These are phyloP conservation scores for Rickenella mellea DNA, from an alignment of 768 basidiomycete species.

Conservation along the genomic window DNA sequence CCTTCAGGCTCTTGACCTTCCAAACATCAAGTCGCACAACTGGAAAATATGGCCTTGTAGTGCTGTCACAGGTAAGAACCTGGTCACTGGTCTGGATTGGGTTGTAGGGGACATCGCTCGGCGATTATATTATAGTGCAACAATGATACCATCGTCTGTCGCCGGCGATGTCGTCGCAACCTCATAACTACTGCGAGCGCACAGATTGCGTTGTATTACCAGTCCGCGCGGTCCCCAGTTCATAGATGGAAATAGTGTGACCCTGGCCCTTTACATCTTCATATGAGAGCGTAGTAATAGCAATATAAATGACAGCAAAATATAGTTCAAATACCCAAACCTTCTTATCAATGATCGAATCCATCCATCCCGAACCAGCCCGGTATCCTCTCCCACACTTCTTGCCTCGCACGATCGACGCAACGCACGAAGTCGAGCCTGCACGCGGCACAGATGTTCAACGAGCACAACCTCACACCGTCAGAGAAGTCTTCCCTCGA, in stretches of 20 bases:
- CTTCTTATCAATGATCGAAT: too few species aligned
- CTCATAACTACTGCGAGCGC: too few species aligned
- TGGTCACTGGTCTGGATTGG: constrained; percentile 86
- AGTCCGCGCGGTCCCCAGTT: too few species aligned
- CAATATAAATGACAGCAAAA: too few species aligned
- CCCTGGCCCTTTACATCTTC: too few species aligned
- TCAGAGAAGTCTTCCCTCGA: constrained; percentile 61
- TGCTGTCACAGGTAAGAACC: constrained; percentile 80
- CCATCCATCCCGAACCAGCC: constrained; percentile 49
- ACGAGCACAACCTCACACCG: constrained; percentile 40
- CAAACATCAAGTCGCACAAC: constrained; percentile 74
- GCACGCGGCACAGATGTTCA: constrained; percentile 44
- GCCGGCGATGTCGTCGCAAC: too few species aligned
- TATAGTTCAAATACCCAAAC: too few species aligned
- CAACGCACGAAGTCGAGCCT: constrained; percentile 36
- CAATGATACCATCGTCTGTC: too few species aligned
- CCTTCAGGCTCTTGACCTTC: constrained; percentile 68
- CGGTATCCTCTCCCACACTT: constrained; percentile 54
- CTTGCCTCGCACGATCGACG: constrained; percentile 38
- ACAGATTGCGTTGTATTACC: too few species aligned
- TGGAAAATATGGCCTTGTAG: constrained; percentile 92
- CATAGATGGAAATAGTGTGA: too few species aligned
- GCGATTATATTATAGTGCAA: constrained; percentile 74
- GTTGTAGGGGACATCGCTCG: constrained; percentile 81
- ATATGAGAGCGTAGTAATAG: too few species aligned